Conservation (phyloP, 192 early-diverging fungal species). For the Kickxella alabastrina region DNA sequence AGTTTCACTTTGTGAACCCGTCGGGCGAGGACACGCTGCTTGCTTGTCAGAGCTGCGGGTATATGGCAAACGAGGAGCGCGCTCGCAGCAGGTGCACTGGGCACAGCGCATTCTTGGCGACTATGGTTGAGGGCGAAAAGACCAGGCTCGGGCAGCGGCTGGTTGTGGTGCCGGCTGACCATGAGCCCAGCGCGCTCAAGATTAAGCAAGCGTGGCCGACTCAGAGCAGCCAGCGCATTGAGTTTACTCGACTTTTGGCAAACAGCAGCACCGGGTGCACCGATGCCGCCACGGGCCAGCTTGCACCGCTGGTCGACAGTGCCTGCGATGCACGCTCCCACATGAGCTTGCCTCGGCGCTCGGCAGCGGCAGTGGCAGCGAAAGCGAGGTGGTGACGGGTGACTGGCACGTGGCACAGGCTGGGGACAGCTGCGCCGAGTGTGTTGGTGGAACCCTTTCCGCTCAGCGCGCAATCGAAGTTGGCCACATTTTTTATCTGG, state of each 20-base stretch:
- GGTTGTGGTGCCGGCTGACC: conserved; percentile 15
- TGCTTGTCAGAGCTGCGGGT: conserved; percentile 67
- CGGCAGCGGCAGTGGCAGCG: background rate
- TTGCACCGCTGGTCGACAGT: conserved; percentile 3
- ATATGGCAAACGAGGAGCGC: conserved; percentile 82
- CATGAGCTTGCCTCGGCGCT: background rate
- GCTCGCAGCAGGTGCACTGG: conserved; percentile 33
- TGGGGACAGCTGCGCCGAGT: conserved; percentile 31
- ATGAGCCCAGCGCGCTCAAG: conserved; percentile 30
- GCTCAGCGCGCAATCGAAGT: conserved; percentile 67
- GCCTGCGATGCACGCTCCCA: background rate
- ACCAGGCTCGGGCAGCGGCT: background rate
- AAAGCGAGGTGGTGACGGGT: conserved; percentile 1
- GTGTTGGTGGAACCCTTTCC: conserved; percentile 13
- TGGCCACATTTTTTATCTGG: conserved; percentile 86
- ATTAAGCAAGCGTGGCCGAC: conserved; percentile 18
- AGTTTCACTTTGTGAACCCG: conserved; percentile 77
- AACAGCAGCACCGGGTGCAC: too few relatives aligned
- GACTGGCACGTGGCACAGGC: conserved; percentile 39
- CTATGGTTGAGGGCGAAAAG: background rate
- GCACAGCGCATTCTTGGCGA: conserved; percentile 1
- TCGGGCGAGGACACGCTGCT: conserved; percentile 82
- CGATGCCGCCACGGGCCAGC: background rate
- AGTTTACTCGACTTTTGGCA: background rate
- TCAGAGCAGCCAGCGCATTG: conserved; percentile 9